Evolutionary conservation across 2,329 filamentous ascomycete species (phyloP).

Genomic region (Mycosphaerella arachidis): DNA sequence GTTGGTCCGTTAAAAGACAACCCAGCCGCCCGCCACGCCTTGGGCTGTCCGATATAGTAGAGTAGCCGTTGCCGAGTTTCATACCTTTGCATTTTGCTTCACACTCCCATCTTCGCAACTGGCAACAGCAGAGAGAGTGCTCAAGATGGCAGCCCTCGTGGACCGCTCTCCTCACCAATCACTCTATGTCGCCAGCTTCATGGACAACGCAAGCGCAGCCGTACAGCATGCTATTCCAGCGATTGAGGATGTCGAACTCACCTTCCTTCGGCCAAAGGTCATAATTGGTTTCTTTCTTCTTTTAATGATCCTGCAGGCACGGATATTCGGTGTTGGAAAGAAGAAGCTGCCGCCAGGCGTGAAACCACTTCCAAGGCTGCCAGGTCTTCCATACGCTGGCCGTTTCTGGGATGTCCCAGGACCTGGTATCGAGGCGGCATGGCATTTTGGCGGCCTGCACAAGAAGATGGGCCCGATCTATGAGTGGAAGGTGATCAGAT

Average conservation of each 20-base stretch:
- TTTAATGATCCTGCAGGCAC: constrained; percentile 8
- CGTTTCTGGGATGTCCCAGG: constrained; percentile 33
- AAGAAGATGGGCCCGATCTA: constrained; percentile 35
- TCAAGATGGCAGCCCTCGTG: not conserved
- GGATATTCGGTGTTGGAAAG: constrained; percentile 13
- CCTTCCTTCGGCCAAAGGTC: constrained; percentile 5
- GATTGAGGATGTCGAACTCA: not conserved
- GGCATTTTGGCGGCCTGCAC: constrained; percentile 34
- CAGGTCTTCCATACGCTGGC: constrained; percentile 31
- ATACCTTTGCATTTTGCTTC: not conserved
- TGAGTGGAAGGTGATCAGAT: constrained; percentile 29
- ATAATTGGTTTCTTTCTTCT: constrained; percentile 7
- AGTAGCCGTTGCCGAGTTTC: not conserved
- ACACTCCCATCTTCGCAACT: not conserved
- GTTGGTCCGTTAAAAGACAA: not conserved
- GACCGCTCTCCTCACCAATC: not conserved
- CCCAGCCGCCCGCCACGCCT: not conserved
- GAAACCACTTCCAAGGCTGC: constrained; percentile 25
- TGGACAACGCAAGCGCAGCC: constrained; percentile 1
- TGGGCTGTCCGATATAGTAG: not conserved
- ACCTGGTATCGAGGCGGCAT: constrained; percentile 32
- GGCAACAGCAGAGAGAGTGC: not conserved
- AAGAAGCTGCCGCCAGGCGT: constrained; percentile 25
- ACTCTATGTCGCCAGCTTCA: not conserved
- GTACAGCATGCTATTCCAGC: not conserved